Conservation (phyloP, 176 grass and related monocot genomes). For the Zoysia pacifica region DNA sequence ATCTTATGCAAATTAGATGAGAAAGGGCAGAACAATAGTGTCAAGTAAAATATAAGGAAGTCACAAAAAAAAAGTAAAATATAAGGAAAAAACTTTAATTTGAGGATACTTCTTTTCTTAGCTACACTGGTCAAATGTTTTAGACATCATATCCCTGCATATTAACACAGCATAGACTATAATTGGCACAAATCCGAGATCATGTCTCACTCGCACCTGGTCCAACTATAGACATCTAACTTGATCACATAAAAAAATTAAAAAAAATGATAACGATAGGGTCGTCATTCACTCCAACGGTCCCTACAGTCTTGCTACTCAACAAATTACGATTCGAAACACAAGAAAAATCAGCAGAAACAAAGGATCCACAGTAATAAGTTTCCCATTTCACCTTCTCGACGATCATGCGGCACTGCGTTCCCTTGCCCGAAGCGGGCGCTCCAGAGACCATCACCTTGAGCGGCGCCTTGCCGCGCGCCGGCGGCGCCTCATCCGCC, state of each 20-base stretch:
- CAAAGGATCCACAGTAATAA: not conserved
- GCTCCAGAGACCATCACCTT: slow-evolving; percentile 80
- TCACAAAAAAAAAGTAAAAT: not conserved
- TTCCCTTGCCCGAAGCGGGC: slow-evolving; percentile 70
- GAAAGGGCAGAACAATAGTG: not conserved
- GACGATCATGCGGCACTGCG: slow-evolving; percentile 66
- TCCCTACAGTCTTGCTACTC: not conserved
- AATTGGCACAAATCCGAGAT: not conserved
- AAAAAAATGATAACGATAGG: not conserved
- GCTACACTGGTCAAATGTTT: not conserved
- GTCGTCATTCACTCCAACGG: not conserved
- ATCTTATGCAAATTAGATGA: slow-evolving; percentile 7
- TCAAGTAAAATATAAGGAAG: not conserved
- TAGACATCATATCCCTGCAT: not conserved
- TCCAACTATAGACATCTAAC: not conserved
- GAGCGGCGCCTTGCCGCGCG: slow-evolving; percentile 24
- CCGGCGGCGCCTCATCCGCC: slow-evolving; percentile 11
- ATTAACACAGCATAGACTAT: not conserved
- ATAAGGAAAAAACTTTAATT: not conserved
- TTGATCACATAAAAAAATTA: not conserved
- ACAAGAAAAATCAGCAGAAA: not conserved
- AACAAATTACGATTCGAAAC: not conserved
- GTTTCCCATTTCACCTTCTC: slow-evolving; percentile 46
- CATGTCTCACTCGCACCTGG: not conserved
- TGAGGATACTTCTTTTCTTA: not conserved